These are phyloP conservation scores for Colletotrichum sp. DNA, from an alignment of 2,329 filamentous ascomycete genomes.

Conservation along the genomic window DNA sequence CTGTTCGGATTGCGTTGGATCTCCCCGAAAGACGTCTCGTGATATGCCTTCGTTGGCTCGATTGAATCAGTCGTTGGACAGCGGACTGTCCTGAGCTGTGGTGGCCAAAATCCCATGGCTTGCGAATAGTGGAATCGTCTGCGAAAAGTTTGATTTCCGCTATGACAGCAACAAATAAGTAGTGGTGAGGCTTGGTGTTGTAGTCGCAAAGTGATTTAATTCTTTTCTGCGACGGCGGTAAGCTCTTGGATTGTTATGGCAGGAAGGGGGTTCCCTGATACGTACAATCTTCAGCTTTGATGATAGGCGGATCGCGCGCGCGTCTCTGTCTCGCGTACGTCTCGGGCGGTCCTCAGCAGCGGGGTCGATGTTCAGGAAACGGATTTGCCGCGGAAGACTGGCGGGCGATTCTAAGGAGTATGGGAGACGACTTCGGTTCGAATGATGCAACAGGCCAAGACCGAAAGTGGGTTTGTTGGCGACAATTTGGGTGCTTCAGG, in stretches of 20 bases:
- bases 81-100: neutral
- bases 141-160: neutral
- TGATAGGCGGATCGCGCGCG: neutral
- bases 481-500: too few species aligned
- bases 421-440: too few species aligned
- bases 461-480: too few species aligned
- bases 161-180: neutral
- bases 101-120: neutral
- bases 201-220: neutral
- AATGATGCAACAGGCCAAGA: too few species aligned
- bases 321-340: neutral
- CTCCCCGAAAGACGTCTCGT: neutral
- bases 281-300: neutral
- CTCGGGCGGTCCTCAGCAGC: neutral
- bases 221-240: neutral
- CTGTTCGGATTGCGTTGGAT: neutral
- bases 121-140: neutral
- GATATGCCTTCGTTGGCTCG: neutral
- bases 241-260: neutral
- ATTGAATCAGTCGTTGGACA: neutral
- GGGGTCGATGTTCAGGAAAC: neutral
- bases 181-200: neutral
- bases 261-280: neutral
- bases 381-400: neutral
- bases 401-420: neutral